These are phyloP conservation scores for Fusarium nematophilum DNA, from an alignment of 2,329 filamentous ascomycete genomes.

Conservation along the genomic window DNA sequence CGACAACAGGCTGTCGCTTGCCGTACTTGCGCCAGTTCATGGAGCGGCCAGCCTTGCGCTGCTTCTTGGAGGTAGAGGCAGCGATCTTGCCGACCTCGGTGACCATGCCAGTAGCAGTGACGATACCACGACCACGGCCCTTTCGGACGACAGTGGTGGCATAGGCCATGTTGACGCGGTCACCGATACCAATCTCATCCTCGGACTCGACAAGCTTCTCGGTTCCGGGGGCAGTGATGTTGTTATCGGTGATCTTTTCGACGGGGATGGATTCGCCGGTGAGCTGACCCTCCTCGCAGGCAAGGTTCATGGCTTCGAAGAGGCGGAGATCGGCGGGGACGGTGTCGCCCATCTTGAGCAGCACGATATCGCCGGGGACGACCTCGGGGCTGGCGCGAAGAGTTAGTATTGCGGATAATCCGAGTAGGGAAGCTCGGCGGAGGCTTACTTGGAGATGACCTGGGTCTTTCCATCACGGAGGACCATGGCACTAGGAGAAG, in stretches of 20 bases:
- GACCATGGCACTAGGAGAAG: slow-evolving; percentile 71
- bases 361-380: slow-evolving; percentile 77
- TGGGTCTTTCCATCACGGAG: slow-evolving; percentile 68
- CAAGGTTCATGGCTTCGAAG: slow-evolving; percentile 80
- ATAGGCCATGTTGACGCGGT: slow-evolving; percentile 80
- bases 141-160: slow-evolving; percentile 79
- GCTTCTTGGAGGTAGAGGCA: slow-evolving; percentile 63
- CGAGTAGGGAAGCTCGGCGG: too few relatives aligned
- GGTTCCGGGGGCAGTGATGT: slow-evolving; percentile 56
- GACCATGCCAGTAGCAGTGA: slow-evolving; percentile 77
- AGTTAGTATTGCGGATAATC: slow-evolving; percentile 21
- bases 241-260: slow-evolving; percentile 69
- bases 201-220: slow-evolving; percentile 59
- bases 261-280: slow-evolving; percentile 82
- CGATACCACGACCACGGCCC: slow-evolving; percentile 78
- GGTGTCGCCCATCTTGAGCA: slow-evolving; percentile 77
- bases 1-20: slow-evolving; percentile 61
- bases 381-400: slow-evolving; percentile 63
- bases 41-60: slow-evolving; percentile 65
- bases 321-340: slow-evolving; percentile 78
- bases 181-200: slow-evolving; percentile 72
- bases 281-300: slow-evolving; percentile 81
- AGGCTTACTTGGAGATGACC: slow-evolving; percentile 67
- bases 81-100: slow-evolving; percentile 80
- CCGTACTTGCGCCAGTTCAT: slow-evolving; percentile 66